phyloP scores from a whole-genome alignment of 768 basidiomycete genomes.

The Thelephora aurantiotincta region DNA sequence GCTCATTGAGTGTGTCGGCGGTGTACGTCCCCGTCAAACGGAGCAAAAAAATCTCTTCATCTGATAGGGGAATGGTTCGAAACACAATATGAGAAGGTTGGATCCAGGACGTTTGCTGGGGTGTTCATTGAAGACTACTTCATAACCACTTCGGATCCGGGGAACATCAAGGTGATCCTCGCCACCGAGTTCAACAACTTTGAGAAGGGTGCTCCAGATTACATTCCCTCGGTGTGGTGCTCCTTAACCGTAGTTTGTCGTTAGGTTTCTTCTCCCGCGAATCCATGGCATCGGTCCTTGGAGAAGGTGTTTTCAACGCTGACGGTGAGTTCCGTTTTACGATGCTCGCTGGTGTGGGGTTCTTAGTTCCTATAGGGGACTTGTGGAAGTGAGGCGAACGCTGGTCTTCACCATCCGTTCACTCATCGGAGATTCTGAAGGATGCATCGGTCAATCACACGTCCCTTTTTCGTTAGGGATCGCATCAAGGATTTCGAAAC shows the following conservation, averaged over 20 bases:
- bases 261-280: slow-evolving; percentile 12
- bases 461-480: slow-evolving; percentile 44
- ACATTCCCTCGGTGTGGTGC: slow-evolving; percentile 9
- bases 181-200: slow-evolving; percentile 30
- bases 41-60: too few relatives aligned
- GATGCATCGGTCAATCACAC: slow-evolving; percentile 52
- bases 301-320: slow-evolving; percentile 46
- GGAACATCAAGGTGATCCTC: slow-evolving; percentile 31
- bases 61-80: too few relatives aligned
- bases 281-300: slow-evolving; percentile 25
- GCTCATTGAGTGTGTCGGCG: too few relatives aligned
- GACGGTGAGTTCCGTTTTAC: slow-evolving; percentile 24
- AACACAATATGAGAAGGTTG: too few relatives aligned
- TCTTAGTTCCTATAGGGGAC: slow-evolving; percentile 27
- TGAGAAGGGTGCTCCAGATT: slow-evolving; percentile 21
- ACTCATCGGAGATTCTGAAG: slow-evolving; percentile 15
- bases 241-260: background rate
- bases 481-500: slow-evolving; percentile 15
- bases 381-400: slow-evolving; percentile 43
- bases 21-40: too few relatives aligned
- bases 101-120: too few relatives aligned
- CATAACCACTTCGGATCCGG: slow-evolving; percentile 34
- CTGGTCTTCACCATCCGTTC: background rate
- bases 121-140: background rate
- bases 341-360: background rate